Conservation (phyloP, 441 rosid genomes). For the Erodium moschatum region DNA sequence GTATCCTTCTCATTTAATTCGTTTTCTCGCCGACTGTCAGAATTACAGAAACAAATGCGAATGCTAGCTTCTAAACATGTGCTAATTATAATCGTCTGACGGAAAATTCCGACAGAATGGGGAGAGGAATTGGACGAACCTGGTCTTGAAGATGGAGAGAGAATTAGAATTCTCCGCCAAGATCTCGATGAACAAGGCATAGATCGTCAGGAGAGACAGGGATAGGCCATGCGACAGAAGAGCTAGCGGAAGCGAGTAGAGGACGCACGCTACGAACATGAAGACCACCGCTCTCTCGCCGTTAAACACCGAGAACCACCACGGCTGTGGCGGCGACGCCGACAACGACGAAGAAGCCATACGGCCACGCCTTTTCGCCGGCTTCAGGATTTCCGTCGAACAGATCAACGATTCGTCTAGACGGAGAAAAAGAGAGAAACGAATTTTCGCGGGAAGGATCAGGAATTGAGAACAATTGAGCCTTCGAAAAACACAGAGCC, state of each 20-base stretch:
- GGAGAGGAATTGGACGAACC: slow-evolving; percentile 26
- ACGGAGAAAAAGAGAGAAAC: slow-evolving; percentile 4
- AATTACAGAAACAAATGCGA: neutral
- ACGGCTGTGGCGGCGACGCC: slow-evolving; percentile 21
- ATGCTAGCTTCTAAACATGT: neutral
- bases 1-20: neutral
- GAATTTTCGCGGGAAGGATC: slow-evolving; percentile 11
- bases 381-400: neutral
- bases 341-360: slow-evolving; percentile 19
- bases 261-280: slow-evolving; percentile 40
- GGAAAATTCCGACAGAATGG: neutral
- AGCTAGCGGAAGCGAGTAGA: slow-evolving; percentile 47
- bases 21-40: neutral
- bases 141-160: slow-evolving; percentile 44
- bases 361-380: slow-evolving; percentile 4
- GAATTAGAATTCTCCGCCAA: slow-evolving; percentile 39
- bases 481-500: slow-evolving; percentile 8
- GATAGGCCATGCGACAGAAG: slow-evolving; percentile 60
- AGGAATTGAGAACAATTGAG: neutral
- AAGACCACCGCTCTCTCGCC: slow-evolving; percentile 83
- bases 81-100: neutral
- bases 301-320: slow-evolving; percentile 28
- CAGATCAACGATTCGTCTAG: neutral
- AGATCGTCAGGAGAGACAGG: slow-evolving; percentile 48
- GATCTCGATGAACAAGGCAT: slow-evolving; percentile 60